These are phyloP conservation scores for Suillus discolor DNA, from an alignment of 768 basidiomycete genomes.

Conservation along the genomic window DNA sequence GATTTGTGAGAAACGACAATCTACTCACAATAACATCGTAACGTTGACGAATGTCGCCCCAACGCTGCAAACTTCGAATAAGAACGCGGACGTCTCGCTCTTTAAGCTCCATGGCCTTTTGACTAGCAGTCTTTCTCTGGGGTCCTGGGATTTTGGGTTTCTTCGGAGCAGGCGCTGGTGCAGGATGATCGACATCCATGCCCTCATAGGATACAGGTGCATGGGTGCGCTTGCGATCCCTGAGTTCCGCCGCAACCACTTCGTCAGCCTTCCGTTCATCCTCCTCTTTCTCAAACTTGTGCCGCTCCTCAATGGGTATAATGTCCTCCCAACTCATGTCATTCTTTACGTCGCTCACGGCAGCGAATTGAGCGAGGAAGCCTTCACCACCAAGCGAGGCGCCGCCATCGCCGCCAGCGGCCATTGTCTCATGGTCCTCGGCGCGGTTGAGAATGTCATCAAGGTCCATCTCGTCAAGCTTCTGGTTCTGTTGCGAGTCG, in stretches of 20 bases:
- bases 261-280: conserved; percentile 76
- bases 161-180: conserved; percentile 63
- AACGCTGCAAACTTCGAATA: conserved; percentile 92
- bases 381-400: conserved; percentile 97
- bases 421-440: conserved; percentile 95
- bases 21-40: conserved; percentile 89
- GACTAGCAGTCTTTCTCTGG: conserved; percentile 86
- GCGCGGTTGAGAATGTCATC: conserved; percentile 97
- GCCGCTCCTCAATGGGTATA: conserved; percentile 90
- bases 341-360: conserved; percentile 97
- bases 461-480: conserved; percentile 98
- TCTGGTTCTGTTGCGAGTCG: conserved; percentile 88
- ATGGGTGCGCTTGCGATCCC: conserved; percentile 80
- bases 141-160: conserved; percentile 73
- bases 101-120: conserved; percentile 96
- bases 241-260: conserved; percentile 63
- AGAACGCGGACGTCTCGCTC: conserved; percentile 96
- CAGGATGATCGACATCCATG: conserved; percentile 85
- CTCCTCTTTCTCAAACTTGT: conserved; percentile 81
- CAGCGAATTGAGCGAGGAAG: conserved; percentile 94
- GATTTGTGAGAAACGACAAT: conserved; percentile 1
- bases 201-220: conserved; percentile 91
- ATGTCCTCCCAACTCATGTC: conserved; percentile 99
- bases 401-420: conserved; percentile 70
- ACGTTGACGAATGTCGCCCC: conserved; percentile 95